A percentile compares a stretch with the other conserved stretches of the same genome.
Evolutionary conservation across 2,329 filamentous ascomycete species (phyloP).

Genomic region (Passalora sequoiae): DNA sequence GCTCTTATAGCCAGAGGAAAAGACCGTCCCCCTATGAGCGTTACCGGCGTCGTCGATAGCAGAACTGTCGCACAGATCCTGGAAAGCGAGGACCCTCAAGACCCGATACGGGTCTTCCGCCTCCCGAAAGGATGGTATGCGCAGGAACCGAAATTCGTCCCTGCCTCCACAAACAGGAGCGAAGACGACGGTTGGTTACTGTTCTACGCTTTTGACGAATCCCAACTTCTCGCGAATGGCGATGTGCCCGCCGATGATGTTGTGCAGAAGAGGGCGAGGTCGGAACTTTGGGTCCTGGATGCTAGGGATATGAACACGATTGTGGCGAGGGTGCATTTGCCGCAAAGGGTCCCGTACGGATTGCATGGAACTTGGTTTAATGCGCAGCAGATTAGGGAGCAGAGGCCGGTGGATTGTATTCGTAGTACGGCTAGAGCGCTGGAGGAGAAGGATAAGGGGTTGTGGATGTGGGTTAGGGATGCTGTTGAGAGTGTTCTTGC

Average conservation of each 20-base stretch:
- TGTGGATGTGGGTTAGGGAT: conserved; percentile 31
- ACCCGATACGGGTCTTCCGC: conserved; percentile 56
- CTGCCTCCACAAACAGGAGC: conserved; percentile 34
- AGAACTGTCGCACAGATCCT: conserved; percentile 53
- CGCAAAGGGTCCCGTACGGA: conserved; percentile 65
- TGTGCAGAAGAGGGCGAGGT: conserved; percentile 39
- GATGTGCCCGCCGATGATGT: conserved; percentile 34
- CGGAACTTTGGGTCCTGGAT: conserved; percentile 65
- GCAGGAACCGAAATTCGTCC: conserved; percentile 63
- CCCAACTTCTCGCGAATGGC: conserved; percentile 46
- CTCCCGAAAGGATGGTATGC: conserved; percentile 59
- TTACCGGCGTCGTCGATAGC: conserved; percentile 60
- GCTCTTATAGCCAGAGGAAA: conserved; percentile 52
- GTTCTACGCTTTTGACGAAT: conserved; percentile 66
- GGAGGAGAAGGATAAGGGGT: conserved; percentile 19
- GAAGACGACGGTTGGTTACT: conserved; percentile 66
- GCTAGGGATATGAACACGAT: conserved; percentile 58
- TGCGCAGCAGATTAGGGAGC: conserved; percentile 48
- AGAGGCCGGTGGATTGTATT: conserved; percentile 39
- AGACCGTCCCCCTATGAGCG: conserved; percentile 27
- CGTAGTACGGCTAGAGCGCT: conserved; percentile 26
- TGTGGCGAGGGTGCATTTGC: conserved; percentile 54
- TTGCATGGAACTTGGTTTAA: conserved; percentile 61
- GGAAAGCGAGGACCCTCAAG: conserved; percentile 34
- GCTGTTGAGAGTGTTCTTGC: conserved; percentile 28